phyloP scores from a whole-genome alignment of 441 rosid genomes.

The Gossypium laxum region DNA sequence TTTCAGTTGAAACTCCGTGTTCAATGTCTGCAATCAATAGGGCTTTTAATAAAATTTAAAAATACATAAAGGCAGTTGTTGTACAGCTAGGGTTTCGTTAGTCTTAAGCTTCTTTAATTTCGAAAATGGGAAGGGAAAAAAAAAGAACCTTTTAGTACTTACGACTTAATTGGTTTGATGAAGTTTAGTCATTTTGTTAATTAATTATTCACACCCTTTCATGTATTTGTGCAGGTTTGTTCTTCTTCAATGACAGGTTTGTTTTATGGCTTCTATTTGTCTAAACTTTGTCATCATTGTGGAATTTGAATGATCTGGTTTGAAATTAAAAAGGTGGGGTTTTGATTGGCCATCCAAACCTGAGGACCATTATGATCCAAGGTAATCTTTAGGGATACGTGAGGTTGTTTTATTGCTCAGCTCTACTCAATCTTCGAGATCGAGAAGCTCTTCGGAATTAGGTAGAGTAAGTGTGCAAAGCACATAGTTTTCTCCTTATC shows the following conservation, averaged over 20 bases:
- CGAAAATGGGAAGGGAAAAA: background rate
- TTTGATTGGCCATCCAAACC: constrained; percentile 15
- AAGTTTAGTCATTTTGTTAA: background rate
- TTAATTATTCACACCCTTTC: background rate
- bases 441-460: constrained; percentile 27
- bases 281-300: background rate
- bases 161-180: background rate
- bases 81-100: background rate
- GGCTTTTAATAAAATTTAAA: background rate
- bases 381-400: constrained; percentile 17
- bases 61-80: background rate
- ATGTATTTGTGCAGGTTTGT: constrained; percentile 7
- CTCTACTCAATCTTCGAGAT: constrained; percentile 16
- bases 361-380: constrained; percentile 26
- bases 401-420: constrained; percentile 16
- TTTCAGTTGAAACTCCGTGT: background rate
- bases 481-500: constrained; percentile 1
- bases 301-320: constrained; percentile 25
- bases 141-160: background rate
- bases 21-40: background rate
- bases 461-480: constrained; percentile 24
- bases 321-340: constrained; percentile 13
- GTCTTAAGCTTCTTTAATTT: background rate
- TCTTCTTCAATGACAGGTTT: background rate
- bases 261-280: background rate